These are phyloP conservation scores for Saturnispora halmiae DNA, from an alignment of 805 yeast species.

Conservation along the genomic window DNA sequence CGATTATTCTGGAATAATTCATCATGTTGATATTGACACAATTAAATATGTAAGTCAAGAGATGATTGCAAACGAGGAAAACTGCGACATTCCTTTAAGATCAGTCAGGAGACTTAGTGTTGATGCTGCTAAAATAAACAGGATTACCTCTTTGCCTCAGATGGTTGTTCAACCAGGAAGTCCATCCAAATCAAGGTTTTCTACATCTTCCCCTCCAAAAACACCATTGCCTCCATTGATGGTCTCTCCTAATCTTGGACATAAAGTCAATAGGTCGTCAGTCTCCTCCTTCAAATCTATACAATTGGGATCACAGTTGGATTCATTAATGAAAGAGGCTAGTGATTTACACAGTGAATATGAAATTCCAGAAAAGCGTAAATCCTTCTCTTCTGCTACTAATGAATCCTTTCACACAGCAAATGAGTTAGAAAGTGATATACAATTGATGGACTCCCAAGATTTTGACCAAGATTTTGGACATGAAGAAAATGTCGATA, in stretches of 20 bases:
- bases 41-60: constrained; percentile 24
- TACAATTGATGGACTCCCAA: no score
- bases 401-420: constrained; percentile 15
- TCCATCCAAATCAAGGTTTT: constrained; percentile 6
- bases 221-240: constrained; percentile 13
- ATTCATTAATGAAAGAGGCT: constrained; percentile 28
- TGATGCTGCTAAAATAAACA: constrained; percentile 6
- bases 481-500: no score
- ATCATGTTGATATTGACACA: constrained; percentile 29
- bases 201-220: constrained; percentile 12
- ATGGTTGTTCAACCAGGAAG: neutral
- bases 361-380: neutral
- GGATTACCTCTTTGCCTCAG: constrained; percentile 7
- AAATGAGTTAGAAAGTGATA: no score
- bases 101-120: constrained; percentile 23
- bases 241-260: no score
- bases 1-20: constrained; percentile 31
- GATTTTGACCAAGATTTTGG: no score
- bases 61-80: constrained; percentile 1
- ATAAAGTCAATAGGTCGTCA: no score
- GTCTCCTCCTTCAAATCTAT: constrained; percentile 5
- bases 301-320: constrained; percentile 22
- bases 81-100: constrained; percentile 24
- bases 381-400: constrained; percentile 6
- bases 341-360: constrained; percentile 18